Base-by-base conservation (phyloP, 345 rosid genomes). In the Citrus trifoliata region DNA sequence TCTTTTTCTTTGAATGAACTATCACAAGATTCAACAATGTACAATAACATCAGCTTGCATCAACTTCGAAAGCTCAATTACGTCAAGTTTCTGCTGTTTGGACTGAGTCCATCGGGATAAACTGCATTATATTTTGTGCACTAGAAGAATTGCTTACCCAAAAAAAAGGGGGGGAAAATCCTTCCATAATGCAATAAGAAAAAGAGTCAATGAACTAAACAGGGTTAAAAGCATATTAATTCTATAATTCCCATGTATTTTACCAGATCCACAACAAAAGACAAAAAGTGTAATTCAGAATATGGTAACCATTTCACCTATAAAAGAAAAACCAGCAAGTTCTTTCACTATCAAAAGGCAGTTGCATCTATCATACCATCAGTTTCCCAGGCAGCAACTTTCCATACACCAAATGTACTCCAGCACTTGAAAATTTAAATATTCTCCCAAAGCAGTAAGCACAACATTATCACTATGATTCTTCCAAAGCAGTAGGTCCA, bases 341-440 rank as follows among this genome's bases (percentile, higher is more conserved):
- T 74, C 77, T 74, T 74, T 40, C 46, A 46, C 59, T 74, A 24
- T 25, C 19, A 42, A 61, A 61, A 58, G 25, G 55, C 33, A 37
- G 16, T 58, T 33, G 51, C 21, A 35, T 59, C 67, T 59, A 37
- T 58, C 2, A 4, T 14, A 35, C 67, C 51, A 73, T 59, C 66
- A 2, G 24, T 28, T 51, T 75, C 64, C 28, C 18, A 30, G 67
- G 67, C 56, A 24, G 22, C 16, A 48, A 63, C 8, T 63, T 10
- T 73, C 32, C 55, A 38, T 73, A 7, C 14, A 6, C 18, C 14
- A 60, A 24, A 73, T 73, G 27, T 51, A 21, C 7, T 27, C 22
- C 35, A 42, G 32, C 30, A 38, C 53, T 40, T 22, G 56, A 46
- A 46, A 16, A 13, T 46, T 46, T 46, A 46, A n/a, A 40, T 32